Conservation (phyloP, 495 filamentous ascomycete genomes). For the Aspergillus carlsbadensis region DNA sequence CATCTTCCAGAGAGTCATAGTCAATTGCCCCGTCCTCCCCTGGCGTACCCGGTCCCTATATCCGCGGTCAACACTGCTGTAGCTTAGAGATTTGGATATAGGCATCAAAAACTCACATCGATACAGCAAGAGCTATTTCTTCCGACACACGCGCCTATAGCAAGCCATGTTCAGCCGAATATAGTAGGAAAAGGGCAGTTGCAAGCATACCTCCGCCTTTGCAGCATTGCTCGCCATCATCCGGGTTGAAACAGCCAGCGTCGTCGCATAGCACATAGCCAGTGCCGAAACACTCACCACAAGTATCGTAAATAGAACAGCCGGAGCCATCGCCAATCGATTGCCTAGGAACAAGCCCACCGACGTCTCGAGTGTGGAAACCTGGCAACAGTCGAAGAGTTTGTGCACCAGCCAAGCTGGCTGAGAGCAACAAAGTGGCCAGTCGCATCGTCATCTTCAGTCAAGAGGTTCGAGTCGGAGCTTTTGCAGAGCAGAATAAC, state of each 20-base stretch:
- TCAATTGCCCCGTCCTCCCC: neutral
- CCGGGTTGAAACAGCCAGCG: conserved; percentile 10
- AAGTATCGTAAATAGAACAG: conserved; percentile 7
- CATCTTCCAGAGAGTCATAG: neutral
- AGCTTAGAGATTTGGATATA: neutral
- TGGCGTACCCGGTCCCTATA: conserved; percentile 1
- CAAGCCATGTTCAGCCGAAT: neutral
- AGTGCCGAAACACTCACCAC: conserved; percentile 4
- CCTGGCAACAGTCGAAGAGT: neutral
- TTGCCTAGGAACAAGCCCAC: neutral
- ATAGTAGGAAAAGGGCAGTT: neutral
- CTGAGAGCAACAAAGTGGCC: neutral
- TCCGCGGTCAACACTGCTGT: neutral
- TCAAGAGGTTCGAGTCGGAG: neutral
- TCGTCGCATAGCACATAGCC: conserved; percentile 12
- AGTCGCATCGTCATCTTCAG: neutral
- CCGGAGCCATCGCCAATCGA: neutral
- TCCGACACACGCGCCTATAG: conserved; percentile 5
- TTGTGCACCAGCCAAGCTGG: neutral
- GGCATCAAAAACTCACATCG: neutral
- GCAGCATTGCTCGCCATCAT: conserved; percentile 10
- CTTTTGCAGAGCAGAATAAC: no score
- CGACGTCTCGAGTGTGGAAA: neutral
- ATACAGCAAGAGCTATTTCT: conserved; percentile 1
- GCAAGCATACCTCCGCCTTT: conserved; percentile 6